Evolutionary conservation across 1,139 yeast species (phyloP), one percentile per base, ranked within the genome.

Genomic region (Yamadazyma dushanensis): DNA sequence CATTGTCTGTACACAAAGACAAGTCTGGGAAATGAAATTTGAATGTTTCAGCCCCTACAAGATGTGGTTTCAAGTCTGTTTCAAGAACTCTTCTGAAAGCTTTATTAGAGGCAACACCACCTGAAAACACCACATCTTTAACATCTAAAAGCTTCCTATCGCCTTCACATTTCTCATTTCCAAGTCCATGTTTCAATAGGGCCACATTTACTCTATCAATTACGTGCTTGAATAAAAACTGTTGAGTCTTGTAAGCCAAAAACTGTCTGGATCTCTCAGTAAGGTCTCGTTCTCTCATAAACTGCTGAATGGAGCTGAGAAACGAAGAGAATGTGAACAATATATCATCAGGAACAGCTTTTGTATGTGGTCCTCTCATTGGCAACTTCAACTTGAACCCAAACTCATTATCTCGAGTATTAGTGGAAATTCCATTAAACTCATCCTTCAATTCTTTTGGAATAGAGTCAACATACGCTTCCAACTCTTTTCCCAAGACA

Each of bases 101-200:
- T 33, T 54, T 43, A 52, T 89, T 92, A 1, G 96, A 82, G 1
- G 94, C 95, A 1, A 92, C 97, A 5, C 98, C 98, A 6, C 98
- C 98, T 0, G 97, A 84, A 40, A 90, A 79, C 1, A 92, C 85
- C 47, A 90, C 73, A 44, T 79, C 78, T 16, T 61, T 56, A 5
- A 79, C 76, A 2, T 65, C 68, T 1, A 44, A 43, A 17, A 79
- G 60, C 39, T 66, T 64, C 2, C 66, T 64, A 21, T 61, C 60
- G 3, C 60, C 62, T 4, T 32, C 33, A 17, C 58, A 57, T 6
- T 55, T 57, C 2, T 34, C 34, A 6, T 33, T 32, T 19, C 36
- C 39, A 1, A 43, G 34, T 0, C 66, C 66, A 41, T 75, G 70
- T 36, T 65, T 56, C 18, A 50, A 48, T 2, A 81, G 47, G 0